These are phyloP conservation scores for Dipteronia dyeriana DNA, from an alignment of 345 rosid genomes.

Conservation along the genomic window DNA sequence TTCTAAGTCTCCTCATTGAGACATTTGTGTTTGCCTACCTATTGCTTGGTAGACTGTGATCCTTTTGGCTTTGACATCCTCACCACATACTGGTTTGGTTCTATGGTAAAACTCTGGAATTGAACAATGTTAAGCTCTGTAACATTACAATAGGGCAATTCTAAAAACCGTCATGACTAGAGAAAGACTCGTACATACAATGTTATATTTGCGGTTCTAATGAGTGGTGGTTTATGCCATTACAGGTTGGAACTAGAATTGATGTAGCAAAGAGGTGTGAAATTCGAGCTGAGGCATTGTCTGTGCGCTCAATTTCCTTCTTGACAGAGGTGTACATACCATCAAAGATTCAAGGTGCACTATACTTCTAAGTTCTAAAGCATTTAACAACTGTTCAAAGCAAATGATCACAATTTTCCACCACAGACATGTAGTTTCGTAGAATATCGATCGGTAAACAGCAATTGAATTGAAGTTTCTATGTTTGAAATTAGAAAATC, in stretches of 20 bases:
- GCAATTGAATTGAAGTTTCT: too few relatives aligned
- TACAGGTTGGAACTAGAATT: slow-evolving; percentile 68
- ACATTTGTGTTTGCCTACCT: slow-evolving; percentile 62
- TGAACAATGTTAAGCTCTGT: too few relatives aligned
- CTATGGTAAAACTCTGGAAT: slow-evolving; percentile 54
- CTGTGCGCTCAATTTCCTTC: slow-evolving; percentile 71
- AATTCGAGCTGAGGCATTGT: slow-evolving; percentile 90
- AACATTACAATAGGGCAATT: too few relatives aligned
- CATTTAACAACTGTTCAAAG: background rate
- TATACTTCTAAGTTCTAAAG: slow-evolving; percentile 3
- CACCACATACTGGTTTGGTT: slow-evolving; percentile 87
- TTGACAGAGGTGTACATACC: slow-evolving; percentile 78
- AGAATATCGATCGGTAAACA: too few relatives aligned
- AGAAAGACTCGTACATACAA: background rate
- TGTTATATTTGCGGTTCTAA: background rate
- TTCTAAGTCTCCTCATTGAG: slow-evolving; percentile 74
- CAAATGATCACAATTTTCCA: background rate
- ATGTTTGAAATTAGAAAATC: too few relatives aligned
- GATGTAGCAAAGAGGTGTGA: slow-evolving; percentile 79
- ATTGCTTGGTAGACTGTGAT: slow-evolving; percentile 94
- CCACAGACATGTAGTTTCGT: too few relatives aligned
- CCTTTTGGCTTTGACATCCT: slow-evolving; percentile 95
- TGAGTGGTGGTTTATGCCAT: background rate
- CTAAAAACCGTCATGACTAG: too few relatives aligned
- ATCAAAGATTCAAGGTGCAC: slow-evolving; percentile 53